Evolutionary conservation across 2,329 filamentous ascomycete genomes (phyloP), one percentile per base, ranked within the genome.

Genomic region (Oidium heveae): DNA sequence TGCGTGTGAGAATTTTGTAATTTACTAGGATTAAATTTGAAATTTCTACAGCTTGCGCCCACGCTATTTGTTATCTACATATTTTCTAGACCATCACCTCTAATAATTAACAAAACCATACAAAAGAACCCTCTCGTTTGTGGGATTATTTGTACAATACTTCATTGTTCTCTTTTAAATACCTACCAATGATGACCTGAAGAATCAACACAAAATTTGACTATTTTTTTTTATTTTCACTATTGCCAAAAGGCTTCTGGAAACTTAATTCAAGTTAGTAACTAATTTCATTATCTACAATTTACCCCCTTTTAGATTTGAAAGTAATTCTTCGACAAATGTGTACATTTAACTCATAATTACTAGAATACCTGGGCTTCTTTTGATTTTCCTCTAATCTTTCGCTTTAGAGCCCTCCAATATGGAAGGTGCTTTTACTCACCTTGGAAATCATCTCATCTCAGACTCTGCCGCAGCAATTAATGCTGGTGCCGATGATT

Each of bases 351-450:
- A 4, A 39, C 36, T 39, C 10, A 39, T 28, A 28, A 28, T 28
- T 28, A 28, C 36, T 13, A 39, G 36, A 13, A 39, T 39, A 39
- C 12, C 10, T 39, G 16, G 16, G 12, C 16, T 39, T 39, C 3
- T 4, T n/a, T n/a, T 13, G 36, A 2, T 39, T 12, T n/a, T n/a
- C 9, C 12, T 39, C 36, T 13, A 39, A 39, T 4, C 24, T 28
- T 28, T 28, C 24, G 24, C 24, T 28, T 28, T 28, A 28, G 24
- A 28, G 24, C 3, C 24, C 24, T 28, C 24, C 24, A 64, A 53
- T 61, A 89, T 91, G 85, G 85, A 91, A 72, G 84, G 82, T 66
- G 84, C 86, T 61, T 94, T 93, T 67, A 89, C 82, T 58, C 83
- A 91, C 69, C 78, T 89, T 64, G 84, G 83, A 63, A 94, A 91